These are phyloP conservation scores for Strobilomyces dryophilus DNA, from an alignment of 768 basidiomycete genomes.

Conservation along the genomic window DNA sequence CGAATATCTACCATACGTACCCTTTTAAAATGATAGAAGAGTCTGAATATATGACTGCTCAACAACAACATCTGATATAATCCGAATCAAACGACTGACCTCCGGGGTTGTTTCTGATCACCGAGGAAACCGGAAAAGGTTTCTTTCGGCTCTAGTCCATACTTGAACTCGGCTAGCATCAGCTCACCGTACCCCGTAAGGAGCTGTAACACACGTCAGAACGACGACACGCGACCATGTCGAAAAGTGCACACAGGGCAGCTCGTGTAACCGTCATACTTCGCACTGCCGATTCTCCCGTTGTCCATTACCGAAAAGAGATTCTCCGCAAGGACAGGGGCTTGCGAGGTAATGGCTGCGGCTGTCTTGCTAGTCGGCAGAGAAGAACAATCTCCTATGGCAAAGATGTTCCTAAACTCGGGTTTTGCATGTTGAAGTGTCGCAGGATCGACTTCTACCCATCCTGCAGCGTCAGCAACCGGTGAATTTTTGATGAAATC, in stretches of 20 bases:
- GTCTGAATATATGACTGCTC: slow-evolving; percentile 31
- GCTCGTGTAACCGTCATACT: slow-evolving; percentile 86
- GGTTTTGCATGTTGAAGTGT: slow-evolving; percentile 85
- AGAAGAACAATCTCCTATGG: slow-evolving; percentile 89
- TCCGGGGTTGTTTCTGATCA: slow-evolving; percentile 72
- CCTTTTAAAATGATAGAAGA: slow-evolving; percentile 90
- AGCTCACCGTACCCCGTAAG: slow-evolving; percentile 78
- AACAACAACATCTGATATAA: slow-evolving; percentile 7
- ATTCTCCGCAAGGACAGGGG: slow-evolving; percentile 89
- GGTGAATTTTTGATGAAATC: slow-evolving; percentile 75
- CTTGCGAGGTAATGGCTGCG: slow-evolving; percentile 88
- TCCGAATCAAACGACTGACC: slow-evolving; percentile 36
- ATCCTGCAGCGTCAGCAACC: slow-evolving; percentile 77
- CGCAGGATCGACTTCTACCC: slow-evolving; percentile 80
- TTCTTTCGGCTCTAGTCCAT: slow-evolving; percentile 85
- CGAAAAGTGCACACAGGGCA: slow-evolving; percentile 62
- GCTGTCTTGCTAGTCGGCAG: slow-evolving; percentile 96
- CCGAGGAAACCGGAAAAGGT: slow-evolving; percentile 65
- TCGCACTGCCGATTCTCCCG: slow-evolving; percentile 63
- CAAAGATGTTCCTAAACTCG: slow-evolving; percentile 76
- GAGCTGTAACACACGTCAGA: slow-evolving; percentile 41
- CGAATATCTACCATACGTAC: slow-evolving; percentile 28
- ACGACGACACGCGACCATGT: background rate
- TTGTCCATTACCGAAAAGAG: slow-evolving; percentile 70
- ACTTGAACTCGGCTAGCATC: slow-evolving; percentile 93